Conservation (phyloP, 192 early-diverging fungal genomes). For the Umbelopsis vinacea region DNA sequence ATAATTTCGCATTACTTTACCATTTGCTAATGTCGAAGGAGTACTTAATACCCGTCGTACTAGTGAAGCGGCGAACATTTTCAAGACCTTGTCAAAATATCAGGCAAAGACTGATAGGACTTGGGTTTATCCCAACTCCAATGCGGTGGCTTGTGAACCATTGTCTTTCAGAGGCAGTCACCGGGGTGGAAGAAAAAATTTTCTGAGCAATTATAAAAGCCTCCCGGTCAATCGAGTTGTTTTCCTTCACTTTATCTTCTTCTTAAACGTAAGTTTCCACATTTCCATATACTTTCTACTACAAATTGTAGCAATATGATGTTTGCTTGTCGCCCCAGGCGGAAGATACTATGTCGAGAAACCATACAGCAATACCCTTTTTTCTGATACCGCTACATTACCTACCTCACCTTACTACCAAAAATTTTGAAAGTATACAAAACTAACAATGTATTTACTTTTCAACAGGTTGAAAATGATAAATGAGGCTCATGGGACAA, state of each 20-base stretch:
- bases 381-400: constrained; percentile 1
- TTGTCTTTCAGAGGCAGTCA: not conserved
- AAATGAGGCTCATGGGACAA: not conserved
- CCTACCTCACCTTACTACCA: not conserved
- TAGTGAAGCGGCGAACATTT: constrained; percentile 11
- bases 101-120: no score
- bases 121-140: no score
- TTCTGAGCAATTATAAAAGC: not conserved
- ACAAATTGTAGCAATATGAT: not conserved
- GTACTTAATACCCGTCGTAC: constrained; percentile 3
- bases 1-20: not conserved
- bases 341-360: constrained; percentile 14
- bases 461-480: not conserved
- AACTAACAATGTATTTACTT: not conserved
- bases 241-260: not conserved
- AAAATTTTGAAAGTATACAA: not conserved
- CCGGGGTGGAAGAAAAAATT: not conserved
- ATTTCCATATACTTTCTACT: not conserved
- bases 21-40: not conserved
- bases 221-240: not conserved
- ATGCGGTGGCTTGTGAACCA: not conserved
- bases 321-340: constrained; percentile 21
- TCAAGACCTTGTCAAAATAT: not conserved
- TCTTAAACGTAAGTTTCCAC: not conserved
- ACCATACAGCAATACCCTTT: constrained; percentile 17